Conservation (phyloP, 2,329 filamentous ascomycete species). For the Colletotrichum tabaci region DNA sequence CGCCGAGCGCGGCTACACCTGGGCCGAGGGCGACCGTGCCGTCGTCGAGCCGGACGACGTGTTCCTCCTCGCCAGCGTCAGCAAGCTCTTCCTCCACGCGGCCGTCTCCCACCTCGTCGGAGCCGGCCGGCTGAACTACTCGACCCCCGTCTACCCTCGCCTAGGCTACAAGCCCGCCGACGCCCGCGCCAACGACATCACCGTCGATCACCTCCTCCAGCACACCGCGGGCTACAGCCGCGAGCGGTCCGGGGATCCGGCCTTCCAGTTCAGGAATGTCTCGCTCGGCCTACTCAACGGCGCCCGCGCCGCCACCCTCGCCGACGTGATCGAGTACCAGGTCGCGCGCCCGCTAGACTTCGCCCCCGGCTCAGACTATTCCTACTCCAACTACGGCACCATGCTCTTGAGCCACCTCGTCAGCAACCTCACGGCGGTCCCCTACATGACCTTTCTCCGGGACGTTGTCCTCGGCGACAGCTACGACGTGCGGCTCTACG, state of each 20-base stretch:
- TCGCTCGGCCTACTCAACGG: conserved; percentile 18
- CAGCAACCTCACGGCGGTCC: conserved; percentile 31
- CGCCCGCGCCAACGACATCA: conserved; percentile 34
- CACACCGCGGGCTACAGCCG: conserved; percentile 38
- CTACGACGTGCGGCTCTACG: conserved; percentile 39
- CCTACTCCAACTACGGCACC: conserved; percentile 42
- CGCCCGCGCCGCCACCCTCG: conserved; percentile 33
- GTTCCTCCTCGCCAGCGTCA: conserved; percentile 42
- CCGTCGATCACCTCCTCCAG: conserved; percentile 35
- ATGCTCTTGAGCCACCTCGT: conserved; percentile 41
- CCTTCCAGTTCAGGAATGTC: conserved; percentile 37
- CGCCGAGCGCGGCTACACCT: conserved; percentile 41
- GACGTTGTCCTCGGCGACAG: conserved; percentile 27
- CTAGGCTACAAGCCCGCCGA: conserved; percentile 33
- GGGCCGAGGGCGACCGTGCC: conserved; percentile 39
- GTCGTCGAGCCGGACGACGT: conserved; percentile 32
- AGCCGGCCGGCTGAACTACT: conserved; percentile 29
- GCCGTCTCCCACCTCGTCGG: conserved; percentile 37
- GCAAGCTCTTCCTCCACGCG: conserved; percentile 43
- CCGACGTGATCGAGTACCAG: conserved; percentile 44
- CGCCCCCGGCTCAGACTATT: conserved; percentile 3
- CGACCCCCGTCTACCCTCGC: conserved; percentile 24
- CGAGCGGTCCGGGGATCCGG: conserved; percentile 19
- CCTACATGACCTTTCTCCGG: conserved; percentile 34
- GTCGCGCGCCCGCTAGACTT: conserved; percentile 36